Base-by-base conservation (phyloP, 2,329 filamentous ascomycete species). In the Claviceps fusiformis region DNA sequence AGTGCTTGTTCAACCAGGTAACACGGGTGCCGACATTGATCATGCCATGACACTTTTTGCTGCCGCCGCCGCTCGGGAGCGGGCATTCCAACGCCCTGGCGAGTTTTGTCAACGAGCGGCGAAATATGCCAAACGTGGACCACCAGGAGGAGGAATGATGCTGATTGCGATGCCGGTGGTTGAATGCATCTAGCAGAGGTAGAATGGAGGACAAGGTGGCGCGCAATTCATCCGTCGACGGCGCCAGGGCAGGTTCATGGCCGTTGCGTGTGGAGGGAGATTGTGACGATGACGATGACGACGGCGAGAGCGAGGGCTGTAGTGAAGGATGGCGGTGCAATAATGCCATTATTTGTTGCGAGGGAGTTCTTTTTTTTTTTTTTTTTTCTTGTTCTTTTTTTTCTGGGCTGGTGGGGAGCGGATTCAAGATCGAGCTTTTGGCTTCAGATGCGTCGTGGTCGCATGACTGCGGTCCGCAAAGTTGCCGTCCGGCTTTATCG, bases 81-180 rank as follows among this genome's bases (percentile, higher is more conserved):
- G 19, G 52, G 13, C 27, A 35, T 19, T 41, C 31, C 31, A 55
- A 54, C 15, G 60, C 65, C 29, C 67, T 67, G 17, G 61, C 57
- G 1, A 95, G 71, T 54, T 77, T 76, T 9, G 71, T 70, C 9
- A 86, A 67, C 55, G 82, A 77, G 50, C 87, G 85, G 41, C 88
- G 82, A 60, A 96, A 77, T 59, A 85, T 77, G 54, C 78, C 78
- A 58, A 96, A 81, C 62, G 82, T 80, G 17, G 72, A 67, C 82
- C 87, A 97, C 92, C 92, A 98, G 65, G 82, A 81, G 35, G 84
- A 80, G 59, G 79, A 76, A 55, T 83, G 83, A 69, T 97, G 92
- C 72, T 97, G 92, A 72, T 96, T 97, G 65, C 84, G 85, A 74
- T 96, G 93, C 63, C 90, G 88, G 67, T 89, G 83, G 69, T 85